Conservation (phyloP, 805 yeast species). For the Kluyveromyces wickerhamii region DNA sequence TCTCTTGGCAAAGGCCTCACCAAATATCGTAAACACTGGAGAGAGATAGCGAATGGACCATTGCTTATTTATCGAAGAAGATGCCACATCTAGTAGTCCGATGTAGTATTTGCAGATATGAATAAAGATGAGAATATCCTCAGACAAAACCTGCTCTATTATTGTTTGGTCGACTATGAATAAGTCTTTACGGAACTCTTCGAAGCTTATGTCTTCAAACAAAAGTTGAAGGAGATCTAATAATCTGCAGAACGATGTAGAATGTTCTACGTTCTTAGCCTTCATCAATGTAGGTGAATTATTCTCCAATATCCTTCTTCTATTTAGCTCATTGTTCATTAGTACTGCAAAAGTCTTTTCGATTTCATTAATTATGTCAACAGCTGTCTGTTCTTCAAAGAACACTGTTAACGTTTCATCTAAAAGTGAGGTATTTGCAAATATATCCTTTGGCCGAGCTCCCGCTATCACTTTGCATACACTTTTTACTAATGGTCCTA, state of each 20-base stretch:
- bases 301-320: constrained; percentile 17
- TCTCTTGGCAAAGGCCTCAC: constrained; percentile 14
- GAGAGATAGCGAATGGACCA: constrained; percentile 14
- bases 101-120: constrained; percentile 19
- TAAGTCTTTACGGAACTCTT: constrained; percentile 16
- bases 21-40: constrained; percentile 13
- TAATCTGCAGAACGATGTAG: constrained; percentile 17
- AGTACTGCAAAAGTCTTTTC: constrained; percentile 16
- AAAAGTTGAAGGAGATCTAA: constrained; percentile 15
- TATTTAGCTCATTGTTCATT: constrained; percentile 16
- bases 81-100: constrained; percentile 8
- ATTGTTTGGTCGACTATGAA: constrained; percentile 15
- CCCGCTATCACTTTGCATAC: constrained; percentile 22
- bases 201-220: constrained; percentile 9
- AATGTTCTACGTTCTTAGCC: constrained; percentile 11
- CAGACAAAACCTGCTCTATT: constrained; percentile 9
- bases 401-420: constrained; percentile 17
- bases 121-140: constrained; percentile 21
- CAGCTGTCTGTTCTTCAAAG: constrained; percentile 17
- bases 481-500: constrained; percentile 13
- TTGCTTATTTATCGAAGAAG: constrained; percentile 3
- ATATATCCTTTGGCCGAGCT: constrained; percentile 23
- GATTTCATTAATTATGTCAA: constrained; percentile 19
- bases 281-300: constrained; percentile 14
- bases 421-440: constrained; percentile 16